Percentiles rank a stretch among this genome's conserved stretches.
Conservation (phyloP, 2,329 filamentous ascomycete genomes). For the Colletotrichum sp. region DNA sequence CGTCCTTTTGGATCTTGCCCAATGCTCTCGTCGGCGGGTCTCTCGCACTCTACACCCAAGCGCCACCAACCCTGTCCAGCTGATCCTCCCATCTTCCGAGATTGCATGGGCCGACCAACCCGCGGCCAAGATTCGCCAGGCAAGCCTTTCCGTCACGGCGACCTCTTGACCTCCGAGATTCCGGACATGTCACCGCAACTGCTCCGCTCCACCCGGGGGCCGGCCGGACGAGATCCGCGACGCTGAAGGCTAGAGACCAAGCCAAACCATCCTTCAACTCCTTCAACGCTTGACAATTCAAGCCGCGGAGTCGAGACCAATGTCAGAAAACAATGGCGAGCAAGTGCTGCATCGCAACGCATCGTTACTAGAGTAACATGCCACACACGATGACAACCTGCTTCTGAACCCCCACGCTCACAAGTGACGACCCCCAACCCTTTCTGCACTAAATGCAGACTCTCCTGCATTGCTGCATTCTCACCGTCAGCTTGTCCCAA, state of each 20-base stretch:
- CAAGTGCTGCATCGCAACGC: neutral
- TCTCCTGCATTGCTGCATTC: neutral
- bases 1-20: rapidly evolving
- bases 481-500: neutral
- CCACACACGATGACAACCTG: rapidly evolving
- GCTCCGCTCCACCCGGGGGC: neutral
- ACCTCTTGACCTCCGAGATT: neutral
- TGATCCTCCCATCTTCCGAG: neutral
- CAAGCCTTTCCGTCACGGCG: neutral
- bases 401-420: neutral
- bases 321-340: neutral
- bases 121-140: neutral
- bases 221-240: neutral
- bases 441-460: neutral
- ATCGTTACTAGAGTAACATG: neutral
- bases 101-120: neutral
- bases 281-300: neutral
- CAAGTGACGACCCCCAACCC: neutral
- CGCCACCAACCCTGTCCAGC: neutral
- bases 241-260: neutral
- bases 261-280: neutral
- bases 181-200: neutral
- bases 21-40: neutral
- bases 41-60: neutral
- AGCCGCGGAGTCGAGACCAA: neutral